Conservation (phyloP, 1,284 basidiomycete genomes). For the Heterobasidion occidentale region DNA sequence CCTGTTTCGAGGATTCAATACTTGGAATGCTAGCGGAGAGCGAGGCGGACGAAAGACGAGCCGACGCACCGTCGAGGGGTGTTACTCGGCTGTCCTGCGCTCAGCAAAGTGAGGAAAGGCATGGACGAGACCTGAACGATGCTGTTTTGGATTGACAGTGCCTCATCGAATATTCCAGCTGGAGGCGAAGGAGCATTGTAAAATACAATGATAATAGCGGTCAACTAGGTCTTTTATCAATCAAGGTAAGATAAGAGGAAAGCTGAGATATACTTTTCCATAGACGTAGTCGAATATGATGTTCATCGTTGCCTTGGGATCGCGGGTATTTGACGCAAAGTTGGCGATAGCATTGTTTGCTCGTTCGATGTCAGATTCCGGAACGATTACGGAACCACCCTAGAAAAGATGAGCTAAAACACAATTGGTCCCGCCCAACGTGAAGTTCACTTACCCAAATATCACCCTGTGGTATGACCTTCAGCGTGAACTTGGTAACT, state of each 20-base stretch:
- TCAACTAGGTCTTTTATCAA: background rate
- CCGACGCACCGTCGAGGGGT: background rate
- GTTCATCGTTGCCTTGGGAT: background rate
- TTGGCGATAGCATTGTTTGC: background rate
- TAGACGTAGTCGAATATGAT: background rate
- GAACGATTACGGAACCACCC: background rate
- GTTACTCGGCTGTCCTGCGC: background rate
- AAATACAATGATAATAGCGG: slow-evolving; percentile 27
- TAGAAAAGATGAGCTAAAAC: slow-evolving; percentile 1
- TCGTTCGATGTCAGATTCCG: background rate
- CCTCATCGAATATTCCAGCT: slow-evolving; percentile 39
- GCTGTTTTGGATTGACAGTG: slow-evolving; percentile 35
- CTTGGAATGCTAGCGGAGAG: background rate
- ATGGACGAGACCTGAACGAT: slow-evolving; percentile 31
- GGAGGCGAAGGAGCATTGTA: slow-evolving; percentile 46
- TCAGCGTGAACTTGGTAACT: slow-evolving; percentile 9
- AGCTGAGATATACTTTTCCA: background rate
- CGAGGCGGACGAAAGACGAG: background rate
- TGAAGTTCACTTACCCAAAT: slow-evolving; percentile 5
- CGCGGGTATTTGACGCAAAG: background rate
- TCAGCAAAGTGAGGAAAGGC: background rate
- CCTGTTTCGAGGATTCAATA: background rate
- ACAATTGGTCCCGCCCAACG: background rate
- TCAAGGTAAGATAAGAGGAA: background rate
- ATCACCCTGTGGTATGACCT: slow-evolving; percentile 4